Percentiles rank a stretch among this genome's conserved stretches.
Conservation (phyloP, 1,284 basidiomycete species). For the Leccinum angustisporum region DNA sequence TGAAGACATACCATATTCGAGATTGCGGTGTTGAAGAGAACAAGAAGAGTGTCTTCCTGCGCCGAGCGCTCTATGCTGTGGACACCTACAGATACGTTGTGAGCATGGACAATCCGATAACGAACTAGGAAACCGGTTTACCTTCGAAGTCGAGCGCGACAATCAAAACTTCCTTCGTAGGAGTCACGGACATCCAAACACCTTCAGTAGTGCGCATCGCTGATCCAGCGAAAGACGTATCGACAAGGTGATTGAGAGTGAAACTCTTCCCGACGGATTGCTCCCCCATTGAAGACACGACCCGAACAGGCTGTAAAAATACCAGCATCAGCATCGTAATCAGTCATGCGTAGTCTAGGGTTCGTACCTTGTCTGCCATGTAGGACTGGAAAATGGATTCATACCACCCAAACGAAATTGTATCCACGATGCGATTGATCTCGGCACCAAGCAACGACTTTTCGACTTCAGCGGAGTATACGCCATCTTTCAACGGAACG, state of each 20-base stretch:
- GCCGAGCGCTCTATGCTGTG: constrained; percentile 62
- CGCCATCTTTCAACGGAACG: constrained; percentile 57
- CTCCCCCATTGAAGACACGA: constrained; percentile 67
- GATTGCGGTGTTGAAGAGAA: constrained; percentile 62
- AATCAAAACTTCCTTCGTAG: constrained; percentile 51
- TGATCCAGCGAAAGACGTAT: constrained; percentile 64
- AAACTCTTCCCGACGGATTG: constrained; percentile 66
- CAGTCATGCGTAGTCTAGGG: not conserved
- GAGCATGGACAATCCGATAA: not conserved
- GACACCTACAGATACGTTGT: constrained; percentile 44
- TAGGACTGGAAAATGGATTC: constrained; percentile 64
- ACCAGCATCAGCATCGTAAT: not conserved
- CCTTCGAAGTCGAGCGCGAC: constrained; percentile 63
- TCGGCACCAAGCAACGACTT: constrained; percentile 54
- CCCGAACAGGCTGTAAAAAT: constrained; percentile 49
- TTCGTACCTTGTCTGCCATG: constrained; percentile 50
- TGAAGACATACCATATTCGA: constrained; percentile 51
- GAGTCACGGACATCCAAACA: constrained; percentile 68
- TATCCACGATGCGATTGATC: constrained; percentile 52
- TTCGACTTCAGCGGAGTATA: constrained; percentile 49
- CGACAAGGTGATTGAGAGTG: constrained; percentile 56
- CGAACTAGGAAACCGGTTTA: constrained; percentile 8
- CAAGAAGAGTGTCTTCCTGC: constrained; percentile 61
- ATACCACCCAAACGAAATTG: constrained; percentile 62
- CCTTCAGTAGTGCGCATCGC: constrained; percentile 66